Evolutionary conservation across 345 rosid genomes (phyloP).

Genomic region (Cardamine occulta): DNA sequence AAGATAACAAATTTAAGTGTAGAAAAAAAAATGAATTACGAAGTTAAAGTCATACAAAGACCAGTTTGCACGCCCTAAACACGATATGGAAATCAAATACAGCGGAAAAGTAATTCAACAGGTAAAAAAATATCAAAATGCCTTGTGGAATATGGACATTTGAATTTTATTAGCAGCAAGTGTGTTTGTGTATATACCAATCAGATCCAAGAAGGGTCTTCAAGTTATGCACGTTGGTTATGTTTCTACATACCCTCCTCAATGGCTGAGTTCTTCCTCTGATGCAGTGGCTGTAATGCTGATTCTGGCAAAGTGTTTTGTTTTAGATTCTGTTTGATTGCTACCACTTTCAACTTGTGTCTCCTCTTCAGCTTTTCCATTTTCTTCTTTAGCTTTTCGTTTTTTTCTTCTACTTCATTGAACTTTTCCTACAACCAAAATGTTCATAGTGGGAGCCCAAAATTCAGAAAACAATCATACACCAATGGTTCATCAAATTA

Average conservation of each 20-base stretch:
- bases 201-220: conserved; percentile 42
- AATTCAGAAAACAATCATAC: conserved; percentile 18
- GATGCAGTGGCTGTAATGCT: conserved; percentile 64
- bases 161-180: conserved; percentile 30
- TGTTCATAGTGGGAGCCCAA: conserved; percentile 2
- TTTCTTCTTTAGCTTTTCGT: conserved; percentile 87
- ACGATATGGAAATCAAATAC: conserved; percentile 11
- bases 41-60: conserved; percentile 1
- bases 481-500: not conserved
- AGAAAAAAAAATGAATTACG: conserved; percentile 14
- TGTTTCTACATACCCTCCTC: conserved; percentile 38
- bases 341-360: conserved; percentile 88
- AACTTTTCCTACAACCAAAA: conserved; percentile 63
- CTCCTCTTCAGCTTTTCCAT: conserved; percentile 82
- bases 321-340: conserved; percentile 83
- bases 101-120: not conserved
- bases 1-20: not conserved
- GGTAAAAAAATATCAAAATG: conserved; percentile 7
- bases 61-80: conserved; percentile 33
- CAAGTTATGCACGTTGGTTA: conserved; percentile 28
- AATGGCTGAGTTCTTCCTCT: conserved; percentile 52
- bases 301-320: conserved; percentile 87
- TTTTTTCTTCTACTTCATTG: conserved; percentile 58
- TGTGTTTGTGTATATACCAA: conserved; percentile 23
- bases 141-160: conserved; percentile 35